These are phyloP conservation scores for Botrytis cinerea DNA, from an alignment of 2,329 filamentous ascomycete species.

Conservation along the genomic window DNA sequence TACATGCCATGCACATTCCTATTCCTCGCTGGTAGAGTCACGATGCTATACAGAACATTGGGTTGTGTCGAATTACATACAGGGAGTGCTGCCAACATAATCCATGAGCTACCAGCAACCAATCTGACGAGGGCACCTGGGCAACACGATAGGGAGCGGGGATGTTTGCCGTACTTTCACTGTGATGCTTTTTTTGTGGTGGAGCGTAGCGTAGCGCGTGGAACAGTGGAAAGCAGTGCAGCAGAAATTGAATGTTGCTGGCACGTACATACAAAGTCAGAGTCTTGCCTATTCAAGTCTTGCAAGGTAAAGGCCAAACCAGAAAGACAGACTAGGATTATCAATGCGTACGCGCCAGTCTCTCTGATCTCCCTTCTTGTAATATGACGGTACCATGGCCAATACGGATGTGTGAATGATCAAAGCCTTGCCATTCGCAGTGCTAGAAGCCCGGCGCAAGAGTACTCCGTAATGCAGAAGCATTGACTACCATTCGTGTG, in stretches of 20 bases:
- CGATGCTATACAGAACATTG: background rate
- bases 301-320: background rate
- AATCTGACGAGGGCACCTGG: constrained; percentile 7
- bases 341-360: constrained; percentile 22
- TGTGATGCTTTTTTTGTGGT: constrained; percentile 10
- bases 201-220: constrained; percentile 26
- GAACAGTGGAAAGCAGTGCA: constrained; percentile 25
- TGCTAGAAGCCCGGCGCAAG: constrained; percentile 18
- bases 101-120: background rate
- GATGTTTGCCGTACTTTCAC: constrained; percentile 4
- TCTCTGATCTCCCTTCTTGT: constrained; percentile 9
- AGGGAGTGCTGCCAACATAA: background rate
- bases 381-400: constrained; percentile 3
- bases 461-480: constrained; percentile 21
- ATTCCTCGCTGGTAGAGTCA: background rate
- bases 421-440: constrained; percentile 18
- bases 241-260: constrained; percentile 10
- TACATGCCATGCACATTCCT: background rate
- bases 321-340: constrained; percentile 14
- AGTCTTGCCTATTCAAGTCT: constrained; percentile 14
- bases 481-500: constrained; percentile 3
- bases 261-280: background rate
- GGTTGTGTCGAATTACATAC: background rate
- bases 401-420: constrained; percentile 21
- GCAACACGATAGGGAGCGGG: background rate